These are phyloP conservation scores for Penicillium malachiteum DNA, from an alignment of 495 filamentous ascomycete genomes.

Conservation along the genomic window DNA sequence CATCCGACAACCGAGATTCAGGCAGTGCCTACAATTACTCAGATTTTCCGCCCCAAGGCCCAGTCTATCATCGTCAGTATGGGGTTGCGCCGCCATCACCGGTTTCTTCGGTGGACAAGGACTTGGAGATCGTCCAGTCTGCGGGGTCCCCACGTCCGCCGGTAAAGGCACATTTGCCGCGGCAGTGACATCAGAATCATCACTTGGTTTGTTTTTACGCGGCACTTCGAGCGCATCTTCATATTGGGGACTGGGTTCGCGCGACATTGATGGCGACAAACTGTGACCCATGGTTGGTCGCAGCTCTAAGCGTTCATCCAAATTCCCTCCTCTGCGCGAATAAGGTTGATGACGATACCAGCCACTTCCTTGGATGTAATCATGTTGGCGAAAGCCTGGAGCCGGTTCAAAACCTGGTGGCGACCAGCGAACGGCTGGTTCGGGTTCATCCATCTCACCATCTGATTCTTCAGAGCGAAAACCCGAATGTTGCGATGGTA, in stretches of 20 bases:
- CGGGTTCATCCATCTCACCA: slow-evolving; percentile 38
- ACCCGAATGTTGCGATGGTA: slow-evolving; percentile 74
- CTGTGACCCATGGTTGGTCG: slow-evolving; percentile 46
- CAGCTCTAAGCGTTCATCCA: slow-evolving; percentile 31
- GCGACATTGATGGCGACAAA: slow-evolving; percentile 46
- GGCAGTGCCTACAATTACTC: slow-evolving; percentile 55
- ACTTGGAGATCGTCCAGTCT: slow-evolving; percentile 53
- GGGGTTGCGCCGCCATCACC: slow-evolving; percentile 13
- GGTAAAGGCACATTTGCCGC: slow-evolving; percentile 60
- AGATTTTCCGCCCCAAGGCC: slow-evolving; percentile 42
- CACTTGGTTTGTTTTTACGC: slow-evolving; percentile 19
- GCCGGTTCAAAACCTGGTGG: slow-evolving; percentile 59
- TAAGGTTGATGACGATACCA: slow-evolving; percentile 62
- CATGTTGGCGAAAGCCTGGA: slow-evolving; percentile 55
- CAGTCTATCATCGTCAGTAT: slow-evolving; percentile 31
- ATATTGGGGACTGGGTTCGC: slow-evolving; percentile 55
- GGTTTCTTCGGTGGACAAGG: slow-evolving; percentile 34
- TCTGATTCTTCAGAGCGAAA: slow-evolving; percentile 67
- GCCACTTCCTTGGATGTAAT: slow-evolving; percentile 47
- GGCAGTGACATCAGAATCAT: slow-evolving; percentile 49
- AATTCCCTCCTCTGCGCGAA: slow-evolving; percentile 33
- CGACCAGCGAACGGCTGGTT: slow-evolving; percentile 50
- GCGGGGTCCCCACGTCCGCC: slow-evolving; percentile 47
- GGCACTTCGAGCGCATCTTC: slow-evolving; percentile 52
- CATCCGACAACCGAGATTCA: slow-evolving; percentile 9